Conservation (phyloP, 768 basidiomycete species). For the Rhizopogon salebrosus region DNA sequence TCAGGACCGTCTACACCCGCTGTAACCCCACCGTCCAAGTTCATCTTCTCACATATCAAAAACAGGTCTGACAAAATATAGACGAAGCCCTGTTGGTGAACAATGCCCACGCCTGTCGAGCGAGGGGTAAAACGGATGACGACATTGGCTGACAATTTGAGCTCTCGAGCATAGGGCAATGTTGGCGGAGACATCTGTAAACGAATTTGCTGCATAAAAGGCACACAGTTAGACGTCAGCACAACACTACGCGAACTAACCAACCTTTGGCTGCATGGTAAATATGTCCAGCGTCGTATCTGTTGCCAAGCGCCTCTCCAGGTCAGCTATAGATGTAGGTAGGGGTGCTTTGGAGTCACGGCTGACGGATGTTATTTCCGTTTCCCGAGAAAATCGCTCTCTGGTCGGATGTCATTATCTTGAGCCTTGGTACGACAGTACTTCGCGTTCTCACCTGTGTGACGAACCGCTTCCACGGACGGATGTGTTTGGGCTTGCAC, state of each 20-base stretch:
- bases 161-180: conserved; percentile 71
- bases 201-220: conserved; percentile 64
- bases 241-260: conserved; percentile 2
- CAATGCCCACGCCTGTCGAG: conserved; percentile 66
- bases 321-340: conserved; percentile 60
- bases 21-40: conserved; percentile 52
- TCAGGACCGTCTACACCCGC: conserved; percentile 58
- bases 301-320: conserved; percentile 77
- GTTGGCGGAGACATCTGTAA: conserved; percentile 83
- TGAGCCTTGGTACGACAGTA: neutral
- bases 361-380: conserved; percentile 48
- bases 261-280: conserved; percentile 88
- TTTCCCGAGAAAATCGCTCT: conserved; percentile 57
- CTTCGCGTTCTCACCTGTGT: conserved; percentile 41
- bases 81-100: conserved; percentile 75
- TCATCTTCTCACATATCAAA: conserved; percentile 83
- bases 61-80: conserved; percentile 92
- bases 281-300: conserved; percentile 87
- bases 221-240: conserved; percentile 2
- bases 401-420: conserved; percentile 27
- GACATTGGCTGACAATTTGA: conserved; percentile 70
- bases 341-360: conserved; percentile 47
- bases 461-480: conserved; percentile 47
- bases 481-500: conserved; percentile 48
- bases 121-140: conserved; percentile 73